These are phyloP conservation scores for Dactylella cylindrospora DNA, from an alignment of 2,329 filamentous ascomycete genomes.

Conservation along the genomic window DNA sequence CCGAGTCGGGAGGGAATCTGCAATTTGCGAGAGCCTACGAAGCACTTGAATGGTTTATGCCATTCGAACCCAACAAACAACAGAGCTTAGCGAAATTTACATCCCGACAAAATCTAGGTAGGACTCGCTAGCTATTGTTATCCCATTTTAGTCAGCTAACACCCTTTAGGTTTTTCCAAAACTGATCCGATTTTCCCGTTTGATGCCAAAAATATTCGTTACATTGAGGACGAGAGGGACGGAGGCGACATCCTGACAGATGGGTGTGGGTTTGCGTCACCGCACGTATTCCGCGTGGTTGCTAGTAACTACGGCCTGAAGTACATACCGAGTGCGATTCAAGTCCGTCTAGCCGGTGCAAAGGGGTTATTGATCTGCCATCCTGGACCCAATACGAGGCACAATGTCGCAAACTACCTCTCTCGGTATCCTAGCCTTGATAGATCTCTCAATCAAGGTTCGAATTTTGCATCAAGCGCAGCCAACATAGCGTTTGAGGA, in stretches of 20 bases:
- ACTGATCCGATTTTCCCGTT: conserved; percentile 46
- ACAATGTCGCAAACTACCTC: too few relatives aligned
- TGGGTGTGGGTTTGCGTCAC: conserved; percentile 67
- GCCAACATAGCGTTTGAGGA: too few relatives aligned
- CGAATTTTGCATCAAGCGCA: too few relatives aligned
- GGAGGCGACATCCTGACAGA: conserved; percentile 62
- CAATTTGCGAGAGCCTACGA: too few relatives aligned
- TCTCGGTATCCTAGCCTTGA: too few relatives aligned
- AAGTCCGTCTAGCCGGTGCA: conserved; percentile 70
- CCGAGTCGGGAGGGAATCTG: too few relatives aligned
- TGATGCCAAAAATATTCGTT: conserved; percentile 46
- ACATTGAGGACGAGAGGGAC: conserved; percentile 53
- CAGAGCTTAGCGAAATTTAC: too few relatives aligned
- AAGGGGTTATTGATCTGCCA: conserved; percentile 76
- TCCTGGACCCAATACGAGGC: conserved; percentile 51
- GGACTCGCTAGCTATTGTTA: too few relatives aligned
- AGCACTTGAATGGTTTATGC: too few relatives aligned
- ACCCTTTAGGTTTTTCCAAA: conserved; percentile 44
- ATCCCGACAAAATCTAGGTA: too few relatives aligned
- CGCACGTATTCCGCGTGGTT: conserved; percentile 60
- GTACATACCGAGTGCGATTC: conserved; percentile 65
- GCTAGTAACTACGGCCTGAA: conserved; percentile 57
- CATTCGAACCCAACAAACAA: too few relatives aligned
- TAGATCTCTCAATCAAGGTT: too few relatives aligned
- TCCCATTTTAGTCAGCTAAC: background rate